Conservation (phyloP, 2,329 filamentous ascomycete genomes). For the Neocucurbitaria cava region DNA sequence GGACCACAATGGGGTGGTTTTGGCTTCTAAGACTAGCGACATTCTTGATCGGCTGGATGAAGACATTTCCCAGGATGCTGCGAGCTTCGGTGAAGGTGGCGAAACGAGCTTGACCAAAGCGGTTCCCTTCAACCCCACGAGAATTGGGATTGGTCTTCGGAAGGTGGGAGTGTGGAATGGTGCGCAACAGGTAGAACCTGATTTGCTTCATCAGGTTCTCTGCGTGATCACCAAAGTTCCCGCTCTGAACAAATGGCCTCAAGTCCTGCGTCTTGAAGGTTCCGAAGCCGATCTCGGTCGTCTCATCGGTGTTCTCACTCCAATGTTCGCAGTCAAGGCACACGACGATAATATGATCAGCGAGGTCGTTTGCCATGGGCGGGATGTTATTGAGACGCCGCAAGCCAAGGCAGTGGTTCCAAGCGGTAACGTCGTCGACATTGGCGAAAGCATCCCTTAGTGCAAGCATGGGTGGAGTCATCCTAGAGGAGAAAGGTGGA, state of each 20-base stretch:
- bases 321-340: constrained; percentile 35
- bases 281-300: constrained; percentile 32
- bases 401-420: constrained; percentile 10
- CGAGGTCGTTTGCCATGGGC: constrained; percentile 8
- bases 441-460: not conserved
- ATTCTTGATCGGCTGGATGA: constrained; percentile 17
- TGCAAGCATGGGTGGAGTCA: not conserved
- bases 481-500: not conserved
- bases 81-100: constrained; percentile 17
- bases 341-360: constrained; percentile 19
- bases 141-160: not conserved
- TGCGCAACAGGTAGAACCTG: constrained; percentile 30
- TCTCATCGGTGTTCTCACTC: constrained; percentile 23
- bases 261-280: constrained; percentile 14
- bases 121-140: constrained; percentile 23
- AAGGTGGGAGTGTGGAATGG: constrained; percentile 28
- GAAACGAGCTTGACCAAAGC: constrained; percentile 30
- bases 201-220: constrained; percentile 23
- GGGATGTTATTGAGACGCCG: not conserved
- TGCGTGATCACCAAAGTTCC: constrained; percentile 18
- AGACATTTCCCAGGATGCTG: constrained; percentile 15
- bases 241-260: not conserved
- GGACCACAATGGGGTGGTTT: constrained; percentile 26
- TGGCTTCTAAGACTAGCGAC: constrained; percentile 6
- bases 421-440: constrained; percentile 9